Evolutionary conservation across 2,329 filamentous ascomycete genomes (phyloP).

Genomic region (Rhytidhysteron rufulum): DNA sequence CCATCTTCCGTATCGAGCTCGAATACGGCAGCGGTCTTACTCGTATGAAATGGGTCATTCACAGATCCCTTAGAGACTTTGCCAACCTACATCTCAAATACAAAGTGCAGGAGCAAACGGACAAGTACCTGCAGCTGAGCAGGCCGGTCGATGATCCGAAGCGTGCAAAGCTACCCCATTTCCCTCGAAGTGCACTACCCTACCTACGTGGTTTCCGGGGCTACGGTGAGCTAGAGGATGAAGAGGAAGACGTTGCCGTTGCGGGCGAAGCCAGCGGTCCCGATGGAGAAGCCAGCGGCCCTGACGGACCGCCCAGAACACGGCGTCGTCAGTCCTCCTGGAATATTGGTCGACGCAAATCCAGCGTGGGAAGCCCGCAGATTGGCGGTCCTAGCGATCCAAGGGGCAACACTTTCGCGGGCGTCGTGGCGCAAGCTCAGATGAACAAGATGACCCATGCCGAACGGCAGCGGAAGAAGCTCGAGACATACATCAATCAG

Average conservation of each 20-base stretch:
- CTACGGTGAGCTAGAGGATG: constrained; percentile 56
- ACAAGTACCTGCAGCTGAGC: constrained; percentile 67
- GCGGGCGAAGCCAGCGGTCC: constrained; percentile 52
- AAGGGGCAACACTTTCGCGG: constrained; percentile 39
- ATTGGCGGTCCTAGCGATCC: constrained; percentile 17
- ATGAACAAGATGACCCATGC: constrained; percentile 57
- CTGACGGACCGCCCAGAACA: constrained; percentile 54
- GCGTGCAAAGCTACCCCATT: constrained; percentile 78
- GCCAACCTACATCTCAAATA: constrained; percentile 91
- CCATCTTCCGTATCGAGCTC: constrained; percentile 84
- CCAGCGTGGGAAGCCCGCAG: constrained; percentile 44
- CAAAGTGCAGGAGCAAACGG: constrained; percentile 78
- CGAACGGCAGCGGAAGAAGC: constrained; percentile 74
- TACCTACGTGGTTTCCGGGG: constrained; percentile 80
- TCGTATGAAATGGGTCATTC: constrained; percentile 93
- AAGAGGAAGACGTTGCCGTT: constrained; percentile 62
- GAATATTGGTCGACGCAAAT: constrained; percentile 55
- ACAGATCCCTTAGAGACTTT: constrained; percentile 83
- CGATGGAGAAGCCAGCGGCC: constrained; percentile 67
- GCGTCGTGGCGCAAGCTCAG: constrained; percentile 27
- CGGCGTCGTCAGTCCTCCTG: constrained; percentile 55
- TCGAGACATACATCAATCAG: constrained; percentile 87
- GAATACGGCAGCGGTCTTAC: constrained; percentile 96
- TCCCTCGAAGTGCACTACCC: constrained; percentile 84
- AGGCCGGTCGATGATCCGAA: constrained; percentile 61